Conservation (phyloP, 2,329 filamentous ascomycete genomes). For the Alternaria novae-zelandiae region DNA sequence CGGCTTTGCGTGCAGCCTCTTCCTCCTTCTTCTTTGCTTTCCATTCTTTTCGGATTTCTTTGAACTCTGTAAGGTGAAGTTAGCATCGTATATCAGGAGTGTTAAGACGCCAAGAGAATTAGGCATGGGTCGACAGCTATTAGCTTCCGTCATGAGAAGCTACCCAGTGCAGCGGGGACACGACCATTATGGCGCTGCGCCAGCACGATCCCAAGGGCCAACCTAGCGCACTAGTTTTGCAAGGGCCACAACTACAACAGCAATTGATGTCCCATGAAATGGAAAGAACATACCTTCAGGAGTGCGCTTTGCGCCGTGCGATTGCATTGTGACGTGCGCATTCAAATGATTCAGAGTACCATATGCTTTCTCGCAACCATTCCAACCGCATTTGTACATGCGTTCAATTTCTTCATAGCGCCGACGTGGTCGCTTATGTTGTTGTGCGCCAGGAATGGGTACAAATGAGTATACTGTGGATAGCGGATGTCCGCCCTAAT, state of each 20-base stretch:
- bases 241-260: slow-evolving; percentile 36
- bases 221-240: slow-evolving; percentile 41
- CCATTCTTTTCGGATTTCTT: slow-evolving; percentile 99
- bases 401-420: slow-evolving; percentile 98
- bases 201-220: slow-evolving; percentile 48
- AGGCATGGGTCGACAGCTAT: slow-evolving; percentile 46
- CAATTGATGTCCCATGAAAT: slow-evolving; percentile 4
- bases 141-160: slow-evolving; percentile 56
- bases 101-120: slow-evolving; percentile 44
- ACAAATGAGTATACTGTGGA: slow-evolving; percentile 97
- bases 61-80: slow-evolving; percentile 76
- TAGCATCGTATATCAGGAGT: slow-evolving; percentile 41
- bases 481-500: slow-evolving; percentile 59
- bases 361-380: slow-evolving; percentile 98
- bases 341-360: slow-evolving; percentile 97
- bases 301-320: slow-evolving; percentile 90
- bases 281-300: slow-evolving; percentile 80
- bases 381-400: slow-evolving; percentile 99
- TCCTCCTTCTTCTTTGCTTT: slow-evolving; percentile 99
- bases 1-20: slow-evolving; percentile 84
- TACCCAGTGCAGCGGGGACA: slow-evolving; percentile 59
- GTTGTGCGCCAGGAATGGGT: slow-evolving; percentile 93
- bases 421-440: slow-evolving; percentile 92
- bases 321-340: slow-evolving; percentile 98
- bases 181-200: slow-evolving; percentile 57